Conservation (phyloP, 139 green algal species). For the Picochlorum costavermella region DNA sequence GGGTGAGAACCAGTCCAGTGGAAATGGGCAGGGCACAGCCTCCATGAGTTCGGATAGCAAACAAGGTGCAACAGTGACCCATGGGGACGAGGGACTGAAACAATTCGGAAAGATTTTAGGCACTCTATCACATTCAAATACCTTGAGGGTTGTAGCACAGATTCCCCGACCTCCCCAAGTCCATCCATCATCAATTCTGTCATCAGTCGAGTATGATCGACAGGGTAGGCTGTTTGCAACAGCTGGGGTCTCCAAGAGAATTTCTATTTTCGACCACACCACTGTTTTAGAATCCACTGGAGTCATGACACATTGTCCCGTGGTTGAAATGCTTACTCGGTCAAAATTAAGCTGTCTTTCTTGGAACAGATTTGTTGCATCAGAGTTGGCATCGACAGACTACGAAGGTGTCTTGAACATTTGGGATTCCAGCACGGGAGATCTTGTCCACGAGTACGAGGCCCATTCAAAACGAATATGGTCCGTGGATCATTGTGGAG, state of each 20-base stretch:
- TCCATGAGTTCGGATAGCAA: background rate
- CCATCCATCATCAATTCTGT: constrained; percentile 44
- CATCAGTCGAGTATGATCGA: constrained; percentile 57
- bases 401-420: constrained; percentile 73
- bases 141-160: constrained; percentile 37
- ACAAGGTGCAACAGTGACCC: background rate
- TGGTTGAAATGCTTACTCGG: constrained; percentile 60
- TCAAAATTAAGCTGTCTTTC: constrained; percentile 75
- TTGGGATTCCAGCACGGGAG: constrained; percentile 51
- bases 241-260: constrained; percentile 59
- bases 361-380: constrained; percentile 53
- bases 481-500: constrained; percentile 66
- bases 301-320: constrained; percentile 39
- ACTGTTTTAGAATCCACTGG: constrained; percentile 9
- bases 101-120: constrained; percentile 54
- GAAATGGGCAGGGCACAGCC: background rate
- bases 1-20: background rate
- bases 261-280: constrained; percentile 34
- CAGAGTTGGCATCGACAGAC: constrained; percentile 57
- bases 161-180: constrained; percentile 22
- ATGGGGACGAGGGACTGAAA: constrained; percentile 29
- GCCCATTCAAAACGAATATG: constrained; percentile 79
- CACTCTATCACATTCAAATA: constrained; percentile 36
- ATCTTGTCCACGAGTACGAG: constrained; percentile 54
- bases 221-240: constrained; percentile 51